Base-by-base conservation (phyloP, 768 basidiomycete species). In the Rhizopogon salebrosus region DNA sequence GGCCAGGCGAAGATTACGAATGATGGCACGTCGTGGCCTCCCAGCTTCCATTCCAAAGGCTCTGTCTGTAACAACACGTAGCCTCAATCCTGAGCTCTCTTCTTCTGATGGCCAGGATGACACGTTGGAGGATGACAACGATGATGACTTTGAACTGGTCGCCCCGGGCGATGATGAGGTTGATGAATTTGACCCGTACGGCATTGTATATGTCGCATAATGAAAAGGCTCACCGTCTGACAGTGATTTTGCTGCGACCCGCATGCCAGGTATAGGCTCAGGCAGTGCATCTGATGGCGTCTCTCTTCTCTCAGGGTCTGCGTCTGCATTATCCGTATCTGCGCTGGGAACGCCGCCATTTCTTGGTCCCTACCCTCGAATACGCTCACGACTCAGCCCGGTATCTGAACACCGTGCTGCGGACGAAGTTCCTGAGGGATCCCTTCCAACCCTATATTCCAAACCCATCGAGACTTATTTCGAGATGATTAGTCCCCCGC, bases 131-230 rank as follows among this genome's bases (percentile, higher is more conserved):
- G 78, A 77, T 1, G 81, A 78, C 31, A 76, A 77, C 66, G 82
- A 79, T 18, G 75, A 78, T 11, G 79, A 72, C 63, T 82, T 75
- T 49, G 83, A 79, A 22, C 74, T 76, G 48, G 71, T 76, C 37
- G 74, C 72, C 24, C 73, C 72, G 8, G 76, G 70, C 1, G 71
- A 70, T 39, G 82, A 82, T 58, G 86, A 84, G 46, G 82, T 71
- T 1, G 85, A 89, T 57, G 88, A 87, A 54, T 91, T 90, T 57
- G 89, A 91, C 62, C 87, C 87, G 88, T 90, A 64, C 62, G 86
- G 72, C 3, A 27, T 18, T 26, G 5, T 43, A 42, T 22, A 7
- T 35, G 13, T 22, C 5, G 16, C 31, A 23, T n/a, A 3, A 14
- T 40, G 29, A 10, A 1, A 2, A 34, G 3, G 26, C 58, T 52